Percentiles rank a stretch among this genome's conserved stretches.
Conservation (phyloP, 352 stramenopile species). For the Peronosclerospora sorghi region DNA sequence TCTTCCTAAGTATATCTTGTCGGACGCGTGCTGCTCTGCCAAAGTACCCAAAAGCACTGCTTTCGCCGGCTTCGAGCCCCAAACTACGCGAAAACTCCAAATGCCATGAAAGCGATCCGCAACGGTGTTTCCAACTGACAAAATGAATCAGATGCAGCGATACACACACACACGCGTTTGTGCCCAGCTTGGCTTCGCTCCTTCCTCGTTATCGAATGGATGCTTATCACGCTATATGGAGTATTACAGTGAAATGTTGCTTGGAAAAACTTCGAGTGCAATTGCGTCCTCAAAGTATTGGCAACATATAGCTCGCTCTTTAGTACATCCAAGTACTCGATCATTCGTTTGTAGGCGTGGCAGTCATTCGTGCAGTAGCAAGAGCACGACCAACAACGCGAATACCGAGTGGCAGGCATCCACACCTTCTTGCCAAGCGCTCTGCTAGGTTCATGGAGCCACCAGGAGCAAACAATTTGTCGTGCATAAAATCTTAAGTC, state of each 20-base stretch:
- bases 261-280: constrained; percentile 1
- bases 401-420: constrained; percentile 71
- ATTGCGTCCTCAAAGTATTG: no score
- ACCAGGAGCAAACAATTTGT: constrained; percentile 45
- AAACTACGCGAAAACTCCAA: constrained; percentile 80
- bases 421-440: constrained; percentile 57
- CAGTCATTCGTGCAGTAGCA: constrained; percentile 57
- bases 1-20: constrained; percentile 26
- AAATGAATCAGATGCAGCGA: constrained; percentile 75
- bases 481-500: constrained; percentile 11
- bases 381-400: constrained; percentile 66
- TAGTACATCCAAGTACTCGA: no score
- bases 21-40: constrained; percentile 6
- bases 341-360: no score
- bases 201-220: constrained; percentile 59
- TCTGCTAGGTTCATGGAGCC: constrained; percentile 53
- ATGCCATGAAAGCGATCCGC: constrained; percentile 70
- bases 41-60: constrained; percentile 53
- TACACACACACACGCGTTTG: constrained; percentile 73
- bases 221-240: constrained; percentile 43
- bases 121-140: constrained; percentile 59
- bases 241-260: background rate
- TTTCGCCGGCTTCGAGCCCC: constrained; percentile 50
- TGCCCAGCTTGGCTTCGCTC: constrained; percentile 64
- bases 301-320: no score